phyloP scores from a whole-genome alignment of 176 grass and related monocot species.

The Oryza meyeriana region DNA sequence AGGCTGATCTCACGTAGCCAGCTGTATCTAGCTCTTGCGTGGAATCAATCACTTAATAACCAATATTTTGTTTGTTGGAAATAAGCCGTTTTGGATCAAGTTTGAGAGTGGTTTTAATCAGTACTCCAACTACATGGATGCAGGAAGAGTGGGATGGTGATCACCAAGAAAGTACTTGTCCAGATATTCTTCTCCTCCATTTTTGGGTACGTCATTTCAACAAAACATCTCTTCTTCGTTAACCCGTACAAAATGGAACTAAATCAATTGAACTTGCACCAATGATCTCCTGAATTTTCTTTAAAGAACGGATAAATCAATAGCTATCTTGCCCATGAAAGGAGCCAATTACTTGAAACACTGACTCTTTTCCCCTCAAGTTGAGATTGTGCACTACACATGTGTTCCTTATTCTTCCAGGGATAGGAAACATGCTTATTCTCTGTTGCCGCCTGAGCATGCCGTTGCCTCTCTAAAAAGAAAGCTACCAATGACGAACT shows the following conservation, averaged over 20 bases:
- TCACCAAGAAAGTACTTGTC: slow-evolving; percentile 58
- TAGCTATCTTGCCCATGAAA: neutral
- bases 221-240: neutral
- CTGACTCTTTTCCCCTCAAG: neutral
- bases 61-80: neutral
- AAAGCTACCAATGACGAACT: neutral
- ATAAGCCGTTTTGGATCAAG: neutral
- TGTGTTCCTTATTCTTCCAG: neutral
- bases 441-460: neutral
- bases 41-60: neutral
- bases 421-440: slow-evolving; percentile 26
- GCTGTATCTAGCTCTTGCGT: neutral
- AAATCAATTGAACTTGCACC: neutral
- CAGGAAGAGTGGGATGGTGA: slow-evolving; percentile 44
- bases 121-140: slow-evolving; percentile 6
- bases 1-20: neutral
- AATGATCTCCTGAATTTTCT: neutral
- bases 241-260: neutral
- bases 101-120: neutral
- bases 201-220: slow-evolving; percentile 58
- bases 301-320: neutral
- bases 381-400: slow-evolving; percentile 19
- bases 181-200: slow-evolving; percentile 79
- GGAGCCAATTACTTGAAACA: neutral
- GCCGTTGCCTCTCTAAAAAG: neutral